These are phyloP conservation scores for Echeveria elegans DNA, from an alignment of 164 flowering plant species.

Conservation along the genomic window DNA sequence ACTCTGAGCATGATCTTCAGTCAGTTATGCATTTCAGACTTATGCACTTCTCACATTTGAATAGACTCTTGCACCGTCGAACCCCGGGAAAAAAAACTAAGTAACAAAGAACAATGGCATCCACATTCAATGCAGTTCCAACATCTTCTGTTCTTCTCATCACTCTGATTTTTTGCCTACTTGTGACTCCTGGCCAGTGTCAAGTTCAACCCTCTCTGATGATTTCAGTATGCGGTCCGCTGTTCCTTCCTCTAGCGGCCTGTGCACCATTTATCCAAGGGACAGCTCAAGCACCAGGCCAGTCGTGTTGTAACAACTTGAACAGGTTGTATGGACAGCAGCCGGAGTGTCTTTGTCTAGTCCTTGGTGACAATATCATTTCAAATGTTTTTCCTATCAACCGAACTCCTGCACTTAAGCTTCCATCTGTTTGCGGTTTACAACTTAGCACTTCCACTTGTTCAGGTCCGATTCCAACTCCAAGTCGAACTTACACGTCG, in stretches of 20 bases:
- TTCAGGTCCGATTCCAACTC: conserved; percentile 30
- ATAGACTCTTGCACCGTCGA: no score
- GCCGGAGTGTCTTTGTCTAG: conserved; percentile 49
- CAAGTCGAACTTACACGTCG: no score
- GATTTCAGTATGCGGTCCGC: conserved; percentile 31
- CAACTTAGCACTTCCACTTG: conserved; percentile 27
- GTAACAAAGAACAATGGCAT: no score
- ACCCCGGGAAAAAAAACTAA: no score
- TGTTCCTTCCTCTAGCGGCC: conserved; percentile 33
- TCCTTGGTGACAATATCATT: conserved; percentile 32
- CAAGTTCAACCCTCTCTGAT: conserved; percentile 20
- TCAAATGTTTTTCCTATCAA: conserved; percentile 42
- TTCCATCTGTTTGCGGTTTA: conserved; percentile 51
- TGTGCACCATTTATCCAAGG: conserved; percentile 74
- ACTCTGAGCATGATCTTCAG: no score
- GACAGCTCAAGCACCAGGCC: conserved; percentile 21
- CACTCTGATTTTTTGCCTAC: conserved; percentile 6
- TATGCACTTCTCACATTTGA: no score
- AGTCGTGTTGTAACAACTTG: conserved; percentile 51
- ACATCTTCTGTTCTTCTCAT: conserved; percentile 10
- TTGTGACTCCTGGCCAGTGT: conserved; percentile 11
- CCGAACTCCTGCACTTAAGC: conserved; percentile 45
- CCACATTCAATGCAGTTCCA: no score
- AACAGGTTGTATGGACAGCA: conserved; percentile 28
- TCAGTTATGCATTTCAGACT: no score